phyloP scores from a whole-genome alignment of 2,329 filamentous ascomycete species.

The Lanzia echinophila region DNA sequence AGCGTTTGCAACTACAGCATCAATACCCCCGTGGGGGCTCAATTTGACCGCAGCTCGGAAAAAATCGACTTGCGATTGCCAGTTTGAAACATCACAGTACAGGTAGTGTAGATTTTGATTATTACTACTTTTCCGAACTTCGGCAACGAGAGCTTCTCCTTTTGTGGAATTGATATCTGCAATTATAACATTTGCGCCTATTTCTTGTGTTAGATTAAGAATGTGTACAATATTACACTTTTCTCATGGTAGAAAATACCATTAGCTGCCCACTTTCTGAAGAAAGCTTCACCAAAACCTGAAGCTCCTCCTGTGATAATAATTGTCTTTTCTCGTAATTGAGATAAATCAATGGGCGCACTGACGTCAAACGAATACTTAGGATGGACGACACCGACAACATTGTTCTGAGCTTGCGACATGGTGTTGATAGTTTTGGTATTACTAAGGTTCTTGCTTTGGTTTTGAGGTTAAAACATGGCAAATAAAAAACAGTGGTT shows the following conservation, averaged over 20 bases:
- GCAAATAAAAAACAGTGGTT: too few relatives aligned
- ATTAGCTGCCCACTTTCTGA: slow-evolving; percentile 45
- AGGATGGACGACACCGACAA: too few relatives aligned
- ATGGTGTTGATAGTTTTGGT: too few relatives aligned
- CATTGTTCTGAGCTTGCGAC: too few relatives aligned
- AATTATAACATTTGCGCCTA: slow-evolving; percentile 55
- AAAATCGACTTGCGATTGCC: slow-evolving; percentile 55
- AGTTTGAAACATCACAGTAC: slow-evolving; percentile 58
- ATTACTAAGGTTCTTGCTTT: too few relatives aligned
- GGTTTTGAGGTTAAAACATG: too few relatives aligned
- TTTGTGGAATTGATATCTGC: slow-evolving; percentile 53
- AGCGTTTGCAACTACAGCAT: slow-evolving; percentile 61
- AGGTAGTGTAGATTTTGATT: slow-evolving; percentile 47
- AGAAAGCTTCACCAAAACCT: slow-evolving; percentile 51
- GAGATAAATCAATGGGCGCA: too few relatives aligned
- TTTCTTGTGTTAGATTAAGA: too few relatives aligned
- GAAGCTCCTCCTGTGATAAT: slow-evolving; percentile 59
- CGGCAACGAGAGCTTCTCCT: slow-evolving; percentile 48
- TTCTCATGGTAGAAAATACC: too few relatives aligned
- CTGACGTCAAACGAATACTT: too few relatives aligned
- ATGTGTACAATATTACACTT: too few relatives aligned
- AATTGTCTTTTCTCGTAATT: slow-evolving; percentile 52
- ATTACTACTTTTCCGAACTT: slow-evolving; percentile 39
- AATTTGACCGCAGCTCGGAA: slow-evolving; percentile 52
- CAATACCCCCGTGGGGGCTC: slow-evolving; percentile 49